phyloP scores from a whole-genome alignment of 1,139 yeast genomes.

The Arxiozyma telluris region DNA sequence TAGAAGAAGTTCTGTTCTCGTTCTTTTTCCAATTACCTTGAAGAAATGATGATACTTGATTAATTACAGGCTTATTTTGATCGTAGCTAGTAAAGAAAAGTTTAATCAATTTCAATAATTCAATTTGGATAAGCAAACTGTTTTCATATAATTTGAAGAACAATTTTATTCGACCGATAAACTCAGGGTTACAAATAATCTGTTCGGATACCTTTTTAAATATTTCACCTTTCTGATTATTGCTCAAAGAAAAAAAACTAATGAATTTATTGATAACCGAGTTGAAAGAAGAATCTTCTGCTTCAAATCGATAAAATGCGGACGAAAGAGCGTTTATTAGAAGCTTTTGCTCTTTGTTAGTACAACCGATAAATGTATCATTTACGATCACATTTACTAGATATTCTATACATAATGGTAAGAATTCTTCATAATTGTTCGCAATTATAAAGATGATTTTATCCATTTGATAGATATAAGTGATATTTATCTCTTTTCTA shows the following conservation, averaged over 20 bases:
- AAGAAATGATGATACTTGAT: constrained; percentile 13
- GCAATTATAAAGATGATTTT: not conserved
- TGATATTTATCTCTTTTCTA: not conserved
- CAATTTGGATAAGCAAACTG: constrained; percentile 29
- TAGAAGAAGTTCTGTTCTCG: constrained; percentile 5
- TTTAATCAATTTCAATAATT: constrained; percentile 27
- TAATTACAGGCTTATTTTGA: constrained; percentile 4
- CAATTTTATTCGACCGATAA: constrained; percentile 14
- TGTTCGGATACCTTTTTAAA: constrained; percentile 15
- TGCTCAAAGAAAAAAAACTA: constrained; percentile 16
- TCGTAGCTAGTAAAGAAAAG: constrained; percentile 10
- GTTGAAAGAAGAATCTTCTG: constrained; percentile 22
- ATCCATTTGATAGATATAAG: not conserved
- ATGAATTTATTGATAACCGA: constrained; percentile 22
- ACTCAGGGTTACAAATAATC: constrained; percentile 14
- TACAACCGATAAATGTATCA: not conserved
- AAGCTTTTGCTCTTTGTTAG: not conserved
- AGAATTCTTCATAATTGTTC: not conserved
- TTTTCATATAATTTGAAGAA: constrained; percentile 26
- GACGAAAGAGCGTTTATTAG: not conserved
- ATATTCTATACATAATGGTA: constrained; percentile 1
- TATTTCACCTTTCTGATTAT: constrained; percentile 1
- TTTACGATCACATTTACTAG: not conserved
- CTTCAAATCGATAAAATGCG: constrained; percentile 17
- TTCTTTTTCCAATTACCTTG: constrained; percentile 16